A percentile compares a stretch with the other conserved stretches of the same genome.
Evolutionary conservation across 306 rosid genomes (phyloP).

Genomic region (Rubus idaeus): DNA sequence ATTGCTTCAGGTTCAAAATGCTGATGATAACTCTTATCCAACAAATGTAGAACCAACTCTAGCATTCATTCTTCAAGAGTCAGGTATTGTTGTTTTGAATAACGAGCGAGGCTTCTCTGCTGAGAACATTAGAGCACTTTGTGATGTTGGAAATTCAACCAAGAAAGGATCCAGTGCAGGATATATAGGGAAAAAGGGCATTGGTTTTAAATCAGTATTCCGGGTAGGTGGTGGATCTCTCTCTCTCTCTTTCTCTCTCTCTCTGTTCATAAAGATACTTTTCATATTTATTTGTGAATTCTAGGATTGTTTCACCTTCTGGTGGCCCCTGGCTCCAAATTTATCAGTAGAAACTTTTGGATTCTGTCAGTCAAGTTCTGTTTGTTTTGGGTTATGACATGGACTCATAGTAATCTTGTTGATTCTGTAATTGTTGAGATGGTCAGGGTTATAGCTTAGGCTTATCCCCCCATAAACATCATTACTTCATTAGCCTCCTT

Average conservation of each 20-base stretch:
- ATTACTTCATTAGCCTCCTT: not conserved
- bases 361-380: not conserved
- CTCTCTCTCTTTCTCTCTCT: not conserved
- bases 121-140: slow-evolving; percentile 85
- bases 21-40: slow-evolving; percentile 85
- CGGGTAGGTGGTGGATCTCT: slow-evolving; percentile 57
- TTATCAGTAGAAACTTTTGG: not conserved
- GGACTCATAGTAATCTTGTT: too few species aligned
- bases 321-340: not conserved
- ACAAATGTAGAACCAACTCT: slow-evolving; percentile 80
- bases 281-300: not conserved
- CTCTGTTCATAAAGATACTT: not conserved
- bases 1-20: slow-evolving; percentile 89
- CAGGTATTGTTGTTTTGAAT: slow-evolving; percentile 73
- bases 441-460: too few species aligned
- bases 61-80: slow-evolving; percentile 78
- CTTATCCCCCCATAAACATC: not conserved
- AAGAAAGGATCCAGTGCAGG: slow-evolving; percentile 90
- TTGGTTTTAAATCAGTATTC: slow-evolving; percentile 95
- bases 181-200: slow-evolving; percentile 95
- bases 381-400: not conserved
- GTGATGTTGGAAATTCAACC: slow-evolving; percentile 96
- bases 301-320: not conserved
- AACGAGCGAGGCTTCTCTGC: slow-evolving; percentile 86
- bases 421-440: not conserved